A percentile compares a stretch with the other conserved stretches of the same genome.
These are phyloP conservation scores for Scheffersomyces lignosus DNA, from an alignment of 805 yeast species.

Conservation along the genomic window DNA sequence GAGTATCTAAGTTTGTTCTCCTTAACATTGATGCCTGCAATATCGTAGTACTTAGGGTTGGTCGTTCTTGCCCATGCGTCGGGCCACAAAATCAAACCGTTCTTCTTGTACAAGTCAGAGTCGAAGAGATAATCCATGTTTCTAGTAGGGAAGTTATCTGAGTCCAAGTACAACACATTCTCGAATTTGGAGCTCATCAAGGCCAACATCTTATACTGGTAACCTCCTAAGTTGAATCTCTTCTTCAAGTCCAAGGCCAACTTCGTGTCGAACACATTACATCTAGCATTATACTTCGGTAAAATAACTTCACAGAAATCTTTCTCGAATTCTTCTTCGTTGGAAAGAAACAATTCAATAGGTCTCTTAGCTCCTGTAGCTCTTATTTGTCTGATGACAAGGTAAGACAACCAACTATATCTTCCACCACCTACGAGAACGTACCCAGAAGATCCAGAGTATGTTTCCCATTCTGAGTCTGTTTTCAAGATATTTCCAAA, in stretches of 20 bases:
- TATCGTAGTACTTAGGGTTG: constrained; percentile 56
- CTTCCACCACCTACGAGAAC: constrained; percentile 56
- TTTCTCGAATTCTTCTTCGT: constrained; percentile 44
- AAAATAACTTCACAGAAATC: constrained; percentile 45
- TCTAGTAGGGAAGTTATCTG: constrained; percentile 48
- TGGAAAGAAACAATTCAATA: constrained; percentile 51
- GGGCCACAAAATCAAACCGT: constrained; percentile 61
- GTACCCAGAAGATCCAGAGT: constrained; percentile 34
- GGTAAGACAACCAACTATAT: constrained; percentile 50
- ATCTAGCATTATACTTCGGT: constrained; percentile 45
- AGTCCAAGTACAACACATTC: constrained; percentile 48
- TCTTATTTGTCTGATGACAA: constrained; percentile 49
- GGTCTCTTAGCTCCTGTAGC: constrained; percentile 47
- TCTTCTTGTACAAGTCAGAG: constrained; percentile 45
- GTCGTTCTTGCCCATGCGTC: constrained; percentile 73
- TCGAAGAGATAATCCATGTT: constrained; percentile 48
- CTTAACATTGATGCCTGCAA: constrained; percentile 41
- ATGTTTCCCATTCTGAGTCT: constrained; percentile 41
- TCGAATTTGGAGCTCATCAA: constrained; percentile 60
- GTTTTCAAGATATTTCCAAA: constrained; percentile 31
- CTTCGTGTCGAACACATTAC: constrained; percentile 42
- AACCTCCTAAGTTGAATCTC: constrained; percentile 40
- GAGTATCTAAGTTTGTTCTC: constrained; percentile 37
- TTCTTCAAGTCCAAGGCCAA: constrained; percentile 13
- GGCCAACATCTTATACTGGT: constrained; percentile 55